A percentile compares a stretch with the other conserved stretches of the same genome.
These are phyloP conservation scores for Dothideomycetes sp. DNA, from an alignment of 2,329 filamentous ascomycete species.

Conservation along the genomic window DNA sequence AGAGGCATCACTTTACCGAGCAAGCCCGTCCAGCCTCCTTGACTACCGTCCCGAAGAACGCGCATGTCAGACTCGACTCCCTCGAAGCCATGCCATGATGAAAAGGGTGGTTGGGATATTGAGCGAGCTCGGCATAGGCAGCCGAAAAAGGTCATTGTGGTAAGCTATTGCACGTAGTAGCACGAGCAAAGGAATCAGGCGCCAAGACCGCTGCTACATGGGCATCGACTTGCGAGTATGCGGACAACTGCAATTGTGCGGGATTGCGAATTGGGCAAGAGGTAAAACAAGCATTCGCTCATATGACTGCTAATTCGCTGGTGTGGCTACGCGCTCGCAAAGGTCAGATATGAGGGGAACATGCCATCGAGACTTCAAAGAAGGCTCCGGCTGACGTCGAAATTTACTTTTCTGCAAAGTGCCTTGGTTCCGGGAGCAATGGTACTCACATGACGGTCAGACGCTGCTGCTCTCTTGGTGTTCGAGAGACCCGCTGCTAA, in stretches of 20 bases:
- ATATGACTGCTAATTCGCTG: too few species aligned
- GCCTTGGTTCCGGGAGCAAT: conserved; percentile 7
- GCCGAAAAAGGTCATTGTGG: neutral
- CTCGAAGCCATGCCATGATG: neutral
- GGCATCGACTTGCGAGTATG: too few species aligned
- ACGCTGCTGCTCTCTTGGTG: conserved; percentile 9
- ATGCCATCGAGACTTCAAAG: neutral
- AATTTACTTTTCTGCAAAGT: conserved; percentile 17
- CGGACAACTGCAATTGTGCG: too few species aligned
- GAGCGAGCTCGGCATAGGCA: neutral
- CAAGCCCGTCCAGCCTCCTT: too few species aligned
- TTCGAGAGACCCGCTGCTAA: neutral
- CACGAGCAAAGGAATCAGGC: neutral
- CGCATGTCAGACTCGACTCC: neutral
- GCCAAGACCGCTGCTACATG: neutral
- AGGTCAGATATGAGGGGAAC: neutral
- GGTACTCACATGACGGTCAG: conserved; percentile 16
- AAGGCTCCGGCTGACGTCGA: conserved; percentile 15
- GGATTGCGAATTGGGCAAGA: too few species aligned
- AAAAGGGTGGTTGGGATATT: neutral
- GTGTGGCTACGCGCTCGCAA: neutral
- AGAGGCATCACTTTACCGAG: too few species aligned
- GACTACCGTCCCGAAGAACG: too few species aligned
- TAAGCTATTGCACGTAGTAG: neutral
- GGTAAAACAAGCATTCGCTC: too few species aligned